Evolutionary conservation across 2,329 filamentous ascomycete genomes (phyloP), one percentile per base, ranked within the genome.

Genomic region (Calonectria pseudoreteaudii): DNA sequence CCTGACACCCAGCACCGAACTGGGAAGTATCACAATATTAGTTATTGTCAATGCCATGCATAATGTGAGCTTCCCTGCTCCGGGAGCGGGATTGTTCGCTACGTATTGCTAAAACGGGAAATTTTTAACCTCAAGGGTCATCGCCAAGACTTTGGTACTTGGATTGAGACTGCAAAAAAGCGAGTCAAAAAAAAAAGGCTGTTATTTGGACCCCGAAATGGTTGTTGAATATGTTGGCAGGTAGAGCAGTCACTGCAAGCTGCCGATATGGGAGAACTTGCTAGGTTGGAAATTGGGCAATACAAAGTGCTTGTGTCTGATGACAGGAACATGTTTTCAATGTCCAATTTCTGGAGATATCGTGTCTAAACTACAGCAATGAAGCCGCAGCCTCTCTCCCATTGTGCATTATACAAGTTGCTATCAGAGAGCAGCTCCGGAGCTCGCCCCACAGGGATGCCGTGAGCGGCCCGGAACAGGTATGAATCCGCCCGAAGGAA

Each of bases 381-480:
- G 13, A 13, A 38, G 38, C 23, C 13, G 20, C 26, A 10, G 20
- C 6, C 2, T 20, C 30, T 23, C n/a, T 36, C 20, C 14, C 34
- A 23, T 44, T 9, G 23, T 58, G 23, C 34, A 23, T 44, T 9
- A 36, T 58, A 38, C 36, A 62, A 20, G 11, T 10, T 44, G 7
- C 23, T 41, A 14, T 18, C 9, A 18, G 34, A 26, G 11, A 41
- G 41, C 16, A 41, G 7, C 36, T 41, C 56, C 34, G 56, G 26
- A 41, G 14, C 0, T 41, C 8, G 56, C 56, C 34, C 56, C 56
- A 41, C 56, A 23, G 26, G 23, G 26, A 62, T 16, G 14, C 56
- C 34, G 56, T 62, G 47, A 65, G 47, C 68, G 47, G 58, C 49
- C 58, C 68, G 68, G 58, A 70, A 56, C 49, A 47, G 68, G 68